Conservation (phyloP, 345 rosid species). For the Linum trigynum region DNA sequence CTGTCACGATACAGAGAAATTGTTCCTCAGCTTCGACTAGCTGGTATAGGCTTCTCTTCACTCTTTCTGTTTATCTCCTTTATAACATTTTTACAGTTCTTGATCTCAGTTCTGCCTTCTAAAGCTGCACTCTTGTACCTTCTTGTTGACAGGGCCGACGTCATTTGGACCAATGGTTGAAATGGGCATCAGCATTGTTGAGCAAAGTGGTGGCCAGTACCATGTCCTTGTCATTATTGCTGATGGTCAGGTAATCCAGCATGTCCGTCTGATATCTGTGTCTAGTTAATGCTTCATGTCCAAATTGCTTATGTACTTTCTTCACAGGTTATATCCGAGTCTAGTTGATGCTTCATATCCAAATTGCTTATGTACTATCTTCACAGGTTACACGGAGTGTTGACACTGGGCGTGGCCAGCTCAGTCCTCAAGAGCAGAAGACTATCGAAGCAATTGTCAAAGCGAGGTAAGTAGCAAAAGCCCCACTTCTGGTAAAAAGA, state of each 20-base stretch:
- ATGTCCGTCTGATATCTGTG: not conserved
- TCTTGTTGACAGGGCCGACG: constrained; percentile 16
- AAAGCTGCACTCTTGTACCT: not conserved
- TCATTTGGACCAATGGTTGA: constrained; percentile 23
- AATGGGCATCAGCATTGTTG: constrained; percentile 14
- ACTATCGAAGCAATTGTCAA: constrained; percentile 18
- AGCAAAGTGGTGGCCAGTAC: constrained; percentile 20
- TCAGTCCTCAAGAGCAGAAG: constrained; percentile 17
- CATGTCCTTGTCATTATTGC: constrained; percentile 19
- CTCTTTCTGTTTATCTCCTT: not conserved
- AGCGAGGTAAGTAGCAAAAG: constrained; percentile 10
- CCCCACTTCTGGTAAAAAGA: not conserved
- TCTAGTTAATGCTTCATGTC: not conserved
- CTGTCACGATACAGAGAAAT: constrained; percentile 18
- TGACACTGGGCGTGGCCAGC: constrained; percentile 5
- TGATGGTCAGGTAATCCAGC: constrained; percentile 19
- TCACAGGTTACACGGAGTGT: constrained; percentile 19
- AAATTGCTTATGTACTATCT: not conserved
- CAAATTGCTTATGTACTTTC: not conserved
- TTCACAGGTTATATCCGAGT: not conserved
- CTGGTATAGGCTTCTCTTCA: constrained; percentile 7
- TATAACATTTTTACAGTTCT: not conserved
- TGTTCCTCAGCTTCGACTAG: constrained; percentile 13
- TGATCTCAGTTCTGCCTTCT: not conserved
- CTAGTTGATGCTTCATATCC: not conserved